Base-by-base conservation (phyloP, 305 asterid genomes). In the Fraxinus sp. region DNA sequence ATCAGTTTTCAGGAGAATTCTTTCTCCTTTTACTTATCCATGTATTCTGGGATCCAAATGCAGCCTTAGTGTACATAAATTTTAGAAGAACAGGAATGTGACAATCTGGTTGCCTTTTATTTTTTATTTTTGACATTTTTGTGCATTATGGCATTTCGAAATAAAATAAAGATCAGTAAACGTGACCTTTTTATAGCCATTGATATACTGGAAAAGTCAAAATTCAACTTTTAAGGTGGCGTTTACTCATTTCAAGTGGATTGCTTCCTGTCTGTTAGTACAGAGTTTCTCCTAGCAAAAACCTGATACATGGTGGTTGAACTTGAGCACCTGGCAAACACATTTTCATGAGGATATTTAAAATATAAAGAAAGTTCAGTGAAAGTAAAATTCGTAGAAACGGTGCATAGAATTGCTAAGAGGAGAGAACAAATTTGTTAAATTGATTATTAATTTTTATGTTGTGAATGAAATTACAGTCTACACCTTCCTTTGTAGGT, bases 401-500 rank as follows among this genome's bases (percentile, higher is more conserved):
- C 6, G 14, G 36, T 79, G 22, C 36, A 80, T 76, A 44, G 44
- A 39, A 28, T 14, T 16, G 14, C 3, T 14, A 64, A 30, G 20
- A 26, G 16, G 16, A 14, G 57, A 11, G n/a, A 46, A 46, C 57
- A 46, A 46, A n/a, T 71, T 80, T 4, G 64, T 39, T 55, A 44
- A 79, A 11, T 79, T 28, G 62, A 46, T 33, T 68, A 73, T 10
- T 66, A 39, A 74, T 52, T 26, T 36, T 74, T 77, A 57, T 49
- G 22, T 46, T 14, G 66, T 49, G 39, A 57, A 82, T 16, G 13
- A 72, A 46, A 77, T 22, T 39, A 62, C 52, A 71, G 36, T 74
- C 81, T 72, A 78, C 76, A 5, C 79, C 80, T 71, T 78, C 70
- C 64, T 66, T 44, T 26, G 18, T 89, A 95, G 99, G 98, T 89